Evolutionary conservation across 2,329 filamentous ascomycete genomes (phyloP), one percentile per base, ranked within the genome.

Genomic region (Penicillium hordei): DNA sequence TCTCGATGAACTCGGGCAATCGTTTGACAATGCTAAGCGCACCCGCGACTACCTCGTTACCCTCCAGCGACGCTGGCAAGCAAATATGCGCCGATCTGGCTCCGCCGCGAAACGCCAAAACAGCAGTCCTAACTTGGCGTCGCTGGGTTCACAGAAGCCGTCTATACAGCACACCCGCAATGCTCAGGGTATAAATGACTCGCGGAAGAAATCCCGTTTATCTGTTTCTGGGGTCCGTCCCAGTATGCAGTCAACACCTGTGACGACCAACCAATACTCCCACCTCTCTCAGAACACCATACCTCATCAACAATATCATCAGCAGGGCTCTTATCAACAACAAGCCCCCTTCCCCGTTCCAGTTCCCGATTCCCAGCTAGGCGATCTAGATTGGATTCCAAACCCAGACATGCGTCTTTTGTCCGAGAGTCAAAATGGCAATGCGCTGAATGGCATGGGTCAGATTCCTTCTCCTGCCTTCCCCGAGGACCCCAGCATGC

Each of bases 11-110:
- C 62, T 78, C 2, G 73, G 74, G 10, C 72, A 73, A 52, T 76
- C 70, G 0, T 76, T 76, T 34, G 74, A 76, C 15, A 76, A 74
- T 40, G 76, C 76, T 0, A 76, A 75, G 55, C 71, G 74, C 9
- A 75, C 74, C 1, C 69, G 73, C 13, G 74, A 75, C 36, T 75
- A 73, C 53, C 66, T 76, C 0, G 71, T 75, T 7, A 72, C 68
- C 13, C 62, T 76, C 0, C 74, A 76, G 51, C 68, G 72, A n/a
- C 64, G 73, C 49, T 76, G 74, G 74, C 73, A 75, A 54, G 66
- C 70, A 8, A 70, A 71, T 33, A 71, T 74, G 68, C 70, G 68
- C 21, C 65, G 70, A n/a, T 65, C 68, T 1, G 70, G 69, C 21
- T 60, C 69, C 0, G 62, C 61, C 0, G 49, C 62, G 3, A 74